Conservation (phyloP, 139 green algal species). For the Haematococcus sp. region DNA sequence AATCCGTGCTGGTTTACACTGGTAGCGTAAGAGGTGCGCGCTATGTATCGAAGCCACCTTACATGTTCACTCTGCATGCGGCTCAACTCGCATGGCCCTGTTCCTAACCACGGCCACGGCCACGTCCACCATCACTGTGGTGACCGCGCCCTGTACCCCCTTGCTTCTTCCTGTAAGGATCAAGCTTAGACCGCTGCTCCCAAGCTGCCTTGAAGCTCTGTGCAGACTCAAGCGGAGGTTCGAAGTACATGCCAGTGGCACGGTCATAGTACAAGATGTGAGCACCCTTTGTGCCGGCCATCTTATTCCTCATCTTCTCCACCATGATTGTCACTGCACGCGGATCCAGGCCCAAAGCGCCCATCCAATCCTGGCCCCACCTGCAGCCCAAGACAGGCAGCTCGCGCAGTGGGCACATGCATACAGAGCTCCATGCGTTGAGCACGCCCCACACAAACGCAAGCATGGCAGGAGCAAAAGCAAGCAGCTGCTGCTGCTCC, state of each 20-base stretch:
- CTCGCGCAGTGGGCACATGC: no score
- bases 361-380: no score
- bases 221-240: not conserved
- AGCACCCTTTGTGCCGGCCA: constrained; percentile 82
- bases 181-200: not conserved
- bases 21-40: no score
- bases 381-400: no score
- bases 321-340: constrained; percentile 20
- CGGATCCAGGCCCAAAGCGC: no score
- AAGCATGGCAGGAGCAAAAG: no score
- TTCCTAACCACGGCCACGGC: not conserved
- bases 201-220: not conserved
- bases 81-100: no score
- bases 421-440: not conserved
- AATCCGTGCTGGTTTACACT: no score
- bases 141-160: not conserved
- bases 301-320: constrained; percentile 78
- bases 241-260: constrained; percentile 30
- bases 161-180: not conserved
- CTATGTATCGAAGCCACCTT: no score
- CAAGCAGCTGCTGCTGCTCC: no score
- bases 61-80: no score
- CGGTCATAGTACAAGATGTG: constrained; percentile 49
- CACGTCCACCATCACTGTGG: not conserved
- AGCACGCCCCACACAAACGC: no score